A percentile compares a stretch with the other conserved stretches of the same genome.
phyloP scores from a whole-genome alignment of 2,329 filamentous ascomycete genomes.

The Knufia petricola region DNA sequence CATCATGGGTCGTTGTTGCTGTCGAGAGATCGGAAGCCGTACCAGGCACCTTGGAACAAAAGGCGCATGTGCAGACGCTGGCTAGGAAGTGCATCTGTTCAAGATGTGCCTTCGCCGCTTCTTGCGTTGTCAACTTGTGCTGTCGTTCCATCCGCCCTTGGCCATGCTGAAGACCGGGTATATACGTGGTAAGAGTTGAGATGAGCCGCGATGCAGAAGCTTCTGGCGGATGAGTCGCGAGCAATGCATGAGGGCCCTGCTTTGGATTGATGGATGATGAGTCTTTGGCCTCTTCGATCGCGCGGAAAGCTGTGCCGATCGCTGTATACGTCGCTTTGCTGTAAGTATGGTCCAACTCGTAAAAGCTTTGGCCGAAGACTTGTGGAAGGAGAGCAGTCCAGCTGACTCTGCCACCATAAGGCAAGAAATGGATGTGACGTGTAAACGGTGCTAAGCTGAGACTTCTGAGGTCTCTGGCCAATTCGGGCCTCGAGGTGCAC shows the following conservation, averaged over 20 bases:
- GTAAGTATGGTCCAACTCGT: constrained; percentile 18
- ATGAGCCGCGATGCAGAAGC: constrained; percentile 17
- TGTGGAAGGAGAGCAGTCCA: constrained; percentile 20
- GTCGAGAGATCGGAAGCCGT: neutral
- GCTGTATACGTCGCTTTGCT: constrained; percentile 16
- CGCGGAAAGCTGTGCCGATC: constrained; percentile 17
- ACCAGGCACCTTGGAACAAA: no score
- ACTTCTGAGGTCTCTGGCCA: neutral
- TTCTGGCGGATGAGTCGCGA: neutral
- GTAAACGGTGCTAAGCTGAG: constrained; percentile 8
- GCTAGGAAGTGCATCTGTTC: constrained; percentile 14
- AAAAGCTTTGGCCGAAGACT: constrained; percentile 20
- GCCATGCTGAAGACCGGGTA: constrained; percentile 17
- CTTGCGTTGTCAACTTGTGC: constrained; percentile 16
- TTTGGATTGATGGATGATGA: constrained; percentile 14
- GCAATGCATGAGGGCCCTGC: constrained; percentile 16
- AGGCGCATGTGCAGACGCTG: constrained; percentile 16
- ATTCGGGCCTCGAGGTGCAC: neutral
- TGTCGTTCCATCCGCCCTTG: constrained; percentile 20
- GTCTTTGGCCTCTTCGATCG: constrained; percentile 13
- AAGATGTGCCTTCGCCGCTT: constrained; percentile 15
- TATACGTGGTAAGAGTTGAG: constrained; percentile 17
- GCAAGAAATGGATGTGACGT: constrained; percentile 14
- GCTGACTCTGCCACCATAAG: constrained; percentile 17
- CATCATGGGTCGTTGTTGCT: neutral